These are phyloP conservation scores for Penicillium sp. DNA, from an alignment of 2,329 filamentous ascomycete species.

Conservation along the genomic window DNA sequence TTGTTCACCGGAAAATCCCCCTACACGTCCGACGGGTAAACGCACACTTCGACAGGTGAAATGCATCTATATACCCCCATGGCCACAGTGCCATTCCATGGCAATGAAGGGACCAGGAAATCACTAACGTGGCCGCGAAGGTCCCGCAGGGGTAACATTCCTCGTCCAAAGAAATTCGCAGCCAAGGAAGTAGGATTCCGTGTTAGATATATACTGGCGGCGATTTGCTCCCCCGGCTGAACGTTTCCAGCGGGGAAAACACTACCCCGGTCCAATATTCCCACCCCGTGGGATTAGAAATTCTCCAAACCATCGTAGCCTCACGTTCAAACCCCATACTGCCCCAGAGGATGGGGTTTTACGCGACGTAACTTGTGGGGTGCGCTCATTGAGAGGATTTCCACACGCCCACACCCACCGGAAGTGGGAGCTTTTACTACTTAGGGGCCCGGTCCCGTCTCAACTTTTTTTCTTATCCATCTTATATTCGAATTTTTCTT, in stretches of 20 bases:
- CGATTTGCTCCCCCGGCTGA: constrained; percentile 30
- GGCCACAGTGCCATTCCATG: background rate
- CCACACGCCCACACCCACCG: constrained; percentile 20
- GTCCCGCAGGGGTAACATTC: background rate
- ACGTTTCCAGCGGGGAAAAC: constrained; percentile 37
- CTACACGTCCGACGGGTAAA: constrained; percentile 17
- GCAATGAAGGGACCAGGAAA: background rate
- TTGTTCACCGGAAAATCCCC: constrained; percentile 9
- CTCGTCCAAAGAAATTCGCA: background rate
- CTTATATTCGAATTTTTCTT: constrained; percentile 7
- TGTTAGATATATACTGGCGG: constrained; percentile 21
- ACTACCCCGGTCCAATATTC: constrained; percentile 32
- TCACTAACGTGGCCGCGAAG: background rate
- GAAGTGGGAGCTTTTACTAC: constrained; percentile 19
- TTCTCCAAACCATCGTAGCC: constrained; percentile 23
- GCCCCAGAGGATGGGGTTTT: constrained; percentile 32
- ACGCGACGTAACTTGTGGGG: constrained; percentile 33
- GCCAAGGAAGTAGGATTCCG: constrained; percentile 16
- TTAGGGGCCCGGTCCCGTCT: constrained; percentile 23
- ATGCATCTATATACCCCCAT: background rate
- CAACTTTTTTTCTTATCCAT: constrained; percentile 13
- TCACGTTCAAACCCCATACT: constrained; percentile 30
- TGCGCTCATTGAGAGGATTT: constrained; percentile 25
- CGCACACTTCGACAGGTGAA: background rate
- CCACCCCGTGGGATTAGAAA: constrained; percentile 22